phyloP scores from a whole-genome alignment of 139 green algal genomes.

The Pseudopediastrum boryanum region DNA sequence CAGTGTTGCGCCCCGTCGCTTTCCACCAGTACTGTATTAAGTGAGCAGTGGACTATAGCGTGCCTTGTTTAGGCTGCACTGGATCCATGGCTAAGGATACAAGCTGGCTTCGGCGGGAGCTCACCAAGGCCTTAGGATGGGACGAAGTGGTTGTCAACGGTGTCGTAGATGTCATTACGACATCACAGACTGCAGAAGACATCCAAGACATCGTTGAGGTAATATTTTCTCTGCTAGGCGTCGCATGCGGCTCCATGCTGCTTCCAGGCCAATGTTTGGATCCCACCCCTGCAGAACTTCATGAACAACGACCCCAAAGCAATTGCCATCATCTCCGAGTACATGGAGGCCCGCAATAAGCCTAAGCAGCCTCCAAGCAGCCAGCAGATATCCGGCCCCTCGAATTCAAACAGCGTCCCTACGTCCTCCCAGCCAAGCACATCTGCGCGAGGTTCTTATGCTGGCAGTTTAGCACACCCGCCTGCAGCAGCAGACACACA shows the following conservation, averaged over 20 bases:
- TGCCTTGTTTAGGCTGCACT: too few species aligned
- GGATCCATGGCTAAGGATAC: conserved; percentile 27
- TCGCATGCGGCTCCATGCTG: background rate
- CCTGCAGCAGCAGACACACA: background rate
- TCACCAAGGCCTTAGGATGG: conserved; percentile 39
- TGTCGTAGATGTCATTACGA: conserved; percentile 38
- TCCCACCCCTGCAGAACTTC: conserved; percentile 17
- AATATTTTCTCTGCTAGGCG: background rate
- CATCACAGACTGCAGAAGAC: conserved; percentile 25
- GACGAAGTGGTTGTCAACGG: conserved; percentile 42
- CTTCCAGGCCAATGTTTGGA: too few species aligned
- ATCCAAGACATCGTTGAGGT: conserved; percentile 48
- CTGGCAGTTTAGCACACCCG: conserved; percentile 17
- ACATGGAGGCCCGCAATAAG: conserved; percentile 24
- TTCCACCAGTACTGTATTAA: too few species aligned
- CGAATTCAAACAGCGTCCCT: too few species aligned
- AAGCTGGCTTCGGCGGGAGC: conserved; percentile 36
- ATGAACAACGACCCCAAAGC: conserved; percentile 18
- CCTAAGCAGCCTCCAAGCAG: background rate
- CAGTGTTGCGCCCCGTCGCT: too few species aligned
- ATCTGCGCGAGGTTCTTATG: too few species aligned
- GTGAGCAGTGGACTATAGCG: too few species aligned
- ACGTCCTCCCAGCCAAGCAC: too few species aligned
- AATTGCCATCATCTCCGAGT: conserved; percentile 34
- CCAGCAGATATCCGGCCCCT: too few species aligned